Percentiles rank a stretch among this genome's conserved stretches.
phyloP scores from a whole-genome alignment of 148 eudicot genomes.

The Rhododendron mucronatum region DNA sequence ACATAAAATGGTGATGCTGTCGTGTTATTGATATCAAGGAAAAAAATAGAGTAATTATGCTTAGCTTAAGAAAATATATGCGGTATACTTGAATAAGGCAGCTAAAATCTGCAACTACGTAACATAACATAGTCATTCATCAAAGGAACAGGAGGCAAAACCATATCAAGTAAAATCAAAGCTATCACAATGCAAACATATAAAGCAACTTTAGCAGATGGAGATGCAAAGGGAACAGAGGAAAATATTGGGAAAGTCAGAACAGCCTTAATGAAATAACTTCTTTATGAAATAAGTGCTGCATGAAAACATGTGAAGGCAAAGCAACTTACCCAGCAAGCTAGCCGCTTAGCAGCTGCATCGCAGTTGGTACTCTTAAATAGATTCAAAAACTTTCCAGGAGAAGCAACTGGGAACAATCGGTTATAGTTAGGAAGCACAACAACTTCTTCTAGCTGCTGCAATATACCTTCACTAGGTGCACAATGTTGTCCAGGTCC shows the following conservation, averaged over 20 bases:
- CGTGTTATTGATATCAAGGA: neutral
- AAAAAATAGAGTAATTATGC: neutral
- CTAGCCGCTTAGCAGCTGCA: slow-evolving; percentile 87
- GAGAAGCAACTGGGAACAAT: slow-evolving; percentile 72
- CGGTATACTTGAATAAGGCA: neutral
- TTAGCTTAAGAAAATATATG: neutral
- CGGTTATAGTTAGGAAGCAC: slow-evolving; percentile 95
- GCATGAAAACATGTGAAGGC: neutral
- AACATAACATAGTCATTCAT: no score
- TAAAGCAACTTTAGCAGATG: neutral
- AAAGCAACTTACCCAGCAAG: slow-evolving; percentile 84
- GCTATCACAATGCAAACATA: neutral
- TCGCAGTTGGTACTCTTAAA: slow-evolving; percentile 68
- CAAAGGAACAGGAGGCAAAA: neutral
- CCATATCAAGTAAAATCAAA: neutral
- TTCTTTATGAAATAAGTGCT: neutral
- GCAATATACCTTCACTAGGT: slow-evolving; percentile 81
- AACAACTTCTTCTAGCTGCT: slow-evolving; percentile 93
- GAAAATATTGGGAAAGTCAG: neutral
- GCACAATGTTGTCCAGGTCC: slow-evolving; percentile 86
- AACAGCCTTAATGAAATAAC: neutral
- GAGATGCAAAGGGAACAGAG: neutral
- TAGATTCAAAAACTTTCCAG: slow-evolving; percentile 62
- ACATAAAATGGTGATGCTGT: neutral
- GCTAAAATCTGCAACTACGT: neutral